A percentile compares a stretch with the other conserved stretches of the same genome.
Evolutionary conservation across 2,329 filamentous ascomycete species (phyloP).

Genomic region (Talaromyces amestolkiae): DNA sequence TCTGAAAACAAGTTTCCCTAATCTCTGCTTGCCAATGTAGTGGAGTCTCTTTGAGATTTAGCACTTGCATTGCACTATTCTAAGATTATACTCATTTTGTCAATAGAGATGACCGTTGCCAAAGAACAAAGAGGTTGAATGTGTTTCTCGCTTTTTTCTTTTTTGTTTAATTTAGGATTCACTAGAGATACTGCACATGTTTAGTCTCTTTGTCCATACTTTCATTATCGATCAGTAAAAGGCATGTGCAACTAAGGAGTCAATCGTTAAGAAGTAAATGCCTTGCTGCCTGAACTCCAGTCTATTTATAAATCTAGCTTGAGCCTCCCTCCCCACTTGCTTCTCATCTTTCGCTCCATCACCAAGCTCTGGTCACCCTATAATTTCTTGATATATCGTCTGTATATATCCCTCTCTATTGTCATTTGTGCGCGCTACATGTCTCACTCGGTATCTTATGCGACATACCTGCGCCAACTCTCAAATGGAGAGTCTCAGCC

Average conservation of each 20-base stretch:
- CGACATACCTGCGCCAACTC: too few species aligned
- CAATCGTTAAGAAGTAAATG: not conserved
- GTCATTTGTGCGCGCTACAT: not conserved
- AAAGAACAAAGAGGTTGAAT: too few species aligned
- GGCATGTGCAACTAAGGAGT: not conserved
- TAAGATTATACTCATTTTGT: too few species aligned
- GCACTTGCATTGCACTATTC: not conserved
- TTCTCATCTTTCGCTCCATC: not conserved
- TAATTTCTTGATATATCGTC: not conserved
- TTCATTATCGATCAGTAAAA: not conserved
- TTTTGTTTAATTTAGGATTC: too few species aligned
- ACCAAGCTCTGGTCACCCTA: too few species aligned
- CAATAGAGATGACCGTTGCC: too few species aligned
- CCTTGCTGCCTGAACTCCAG: not conserved
- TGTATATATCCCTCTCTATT: not conserved
- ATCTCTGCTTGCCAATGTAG: not conserved
- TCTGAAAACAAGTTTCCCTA: not conserved
- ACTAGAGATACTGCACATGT: not conserved
- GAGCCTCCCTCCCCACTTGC: not conserved
- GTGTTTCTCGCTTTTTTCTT: too few species aligned
- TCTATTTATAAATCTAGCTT: not conserved
- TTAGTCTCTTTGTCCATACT: not conserved
- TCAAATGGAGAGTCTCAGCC: too few species aligned
- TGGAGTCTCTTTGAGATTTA: not conserved
- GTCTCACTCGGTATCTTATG: not conserved